These are phyloP conservation scores for Rhodosporidiobolus odoratus DNA, from an alignment of 768 basidiomycete genomes.

Conservation along the genomic window DNA sequence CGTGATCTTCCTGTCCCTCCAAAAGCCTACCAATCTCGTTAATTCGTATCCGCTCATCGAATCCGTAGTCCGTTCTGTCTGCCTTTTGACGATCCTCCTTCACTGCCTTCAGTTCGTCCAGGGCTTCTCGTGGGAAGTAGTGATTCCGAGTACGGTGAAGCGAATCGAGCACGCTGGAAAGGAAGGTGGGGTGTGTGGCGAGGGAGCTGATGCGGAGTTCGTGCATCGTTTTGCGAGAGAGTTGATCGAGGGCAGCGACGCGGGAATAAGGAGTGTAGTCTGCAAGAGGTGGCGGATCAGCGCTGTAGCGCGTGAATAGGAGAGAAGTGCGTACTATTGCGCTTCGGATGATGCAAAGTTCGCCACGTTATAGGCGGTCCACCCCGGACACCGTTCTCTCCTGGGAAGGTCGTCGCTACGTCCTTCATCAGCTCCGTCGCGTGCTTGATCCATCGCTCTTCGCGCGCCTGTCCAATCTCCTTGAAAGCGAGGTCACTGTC, in stretches of 20 bases:
- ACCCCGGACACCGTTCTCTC: constrained; percentile 16
- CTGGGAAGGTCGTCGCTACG: constrained; percentile 28
- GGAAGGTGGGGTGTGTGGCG: constrained; percentile 28
- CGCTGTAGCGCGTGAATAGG: rapidly evolving
- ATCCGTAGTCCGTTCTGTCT: constrained; percentile 29
- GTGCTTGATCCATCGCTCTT: constrained; percentile 23
- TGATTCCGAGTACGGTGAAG: constrained; percentile 1
- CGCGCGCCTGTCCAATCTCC: constrained; percentile 23
- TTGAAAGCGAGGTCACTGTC: constrained; percentile 31
- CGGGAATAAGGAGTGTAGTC: constrained; percentile 37
- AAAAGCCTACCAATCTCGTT: constrained; percentile 36
- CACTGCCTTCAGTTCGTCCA: constrained; percentile 6
- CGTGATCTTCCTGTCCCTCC: constrained; percentile 34
- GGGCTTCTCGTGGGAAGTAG: constrained; percentile 22
- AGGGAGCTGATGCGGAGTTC: constrained; percentile 34
- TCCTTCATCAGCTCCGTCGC: constrained; percentile 22
- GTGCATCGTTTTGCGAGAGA: constrained; percentile 35
- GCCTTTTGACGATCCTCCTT: background rate
- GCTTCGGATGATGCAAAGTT: constrained; percentile 32
- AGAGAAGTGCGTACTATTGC: constrained; percentile 22
- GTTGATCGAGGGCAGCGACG: constrained; percentile 29
- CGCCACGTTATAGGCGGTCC: constrained; percentile 35
- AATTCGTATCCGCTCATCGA: constrained; percentile 35
- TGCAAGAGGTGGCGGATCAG: background rate
- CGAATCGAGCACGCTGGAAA: constrained; percentile 5